These are phyloP conservation scores for Lactuca sativa DNA, from an alignment of 129 eudicot species.

Conservation along the genomic window DNA sequence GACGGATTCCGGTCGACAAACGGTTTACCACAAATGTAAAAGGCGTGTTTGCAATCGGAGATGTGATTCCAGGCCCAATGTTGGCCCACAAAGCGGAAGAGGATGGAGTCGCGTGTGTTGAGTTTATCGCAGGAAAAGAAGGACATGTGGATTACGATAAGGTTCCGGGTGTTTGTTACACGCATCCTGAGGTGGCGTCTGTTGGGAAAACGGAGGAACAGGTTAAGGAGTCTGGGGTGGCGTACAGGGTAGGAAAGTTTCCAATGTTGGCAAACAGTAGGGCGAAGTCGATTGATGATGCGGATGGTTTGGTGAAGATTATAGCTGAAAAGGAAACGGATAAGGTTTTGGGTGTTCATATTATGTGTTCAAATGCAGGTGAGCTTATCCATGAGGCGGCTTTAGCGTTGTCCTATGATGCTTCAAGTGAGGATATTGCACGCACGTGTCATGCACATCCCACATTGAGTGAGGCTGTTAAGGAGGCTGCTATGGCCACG, in stretches of 20 bases:
- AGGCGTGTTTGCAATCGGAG: conserved; percentile 82
- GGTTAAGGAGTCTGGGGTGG: conserved; percentile 69
- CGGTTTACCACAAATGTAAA: conserved; percentile 59
- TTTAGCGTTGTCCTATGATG: conserved; percentile 69
- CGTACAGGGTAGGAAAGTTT: conserved; percentile 72
- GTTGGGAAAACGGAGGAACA: conserved; percentile 95
- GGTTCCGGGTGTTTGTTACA: conserved; percentile 88
- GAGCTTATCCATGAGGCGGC: conserved; percentile 86
- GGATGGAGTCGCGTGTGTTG: conserved; percentile 85
- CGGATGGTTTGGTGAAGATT: conserved; percentile 83
- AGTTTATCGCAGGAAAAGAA: conserved; percentile 77
- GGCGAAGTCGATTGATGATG: conserved; percentile 85
- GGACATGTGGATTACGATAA: conserved; percentile 88
- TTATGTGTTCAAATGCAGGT: conserved; percentile 83
- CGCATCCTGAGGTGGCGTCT: conserved; percentile 84
- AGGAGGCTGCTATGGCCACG: conserved; percentile 93
- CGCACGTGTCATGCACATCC: conserved; percentile 92
- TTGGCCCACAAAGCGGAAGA: conserved; percentile 93
- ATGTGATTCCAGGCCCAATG: conserved; percentile 91
- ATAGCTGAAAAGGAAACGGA: conserved; percentile 82
- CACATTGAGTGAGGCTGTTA: conserved; percentile 81
- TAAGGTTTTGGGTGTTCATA: conserved; percentile 79
- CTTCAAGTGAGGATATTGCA: conserved; percentile 89
- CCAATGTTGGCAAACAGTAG: conserved; percentile 85
- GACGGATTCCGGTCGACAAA: conserved; percentile 63